These are phyloP conservation scores for Geotrichum australiense DNA, from an alignment of 1,139 yeast species.

Conservation along the genomic window DNA sequence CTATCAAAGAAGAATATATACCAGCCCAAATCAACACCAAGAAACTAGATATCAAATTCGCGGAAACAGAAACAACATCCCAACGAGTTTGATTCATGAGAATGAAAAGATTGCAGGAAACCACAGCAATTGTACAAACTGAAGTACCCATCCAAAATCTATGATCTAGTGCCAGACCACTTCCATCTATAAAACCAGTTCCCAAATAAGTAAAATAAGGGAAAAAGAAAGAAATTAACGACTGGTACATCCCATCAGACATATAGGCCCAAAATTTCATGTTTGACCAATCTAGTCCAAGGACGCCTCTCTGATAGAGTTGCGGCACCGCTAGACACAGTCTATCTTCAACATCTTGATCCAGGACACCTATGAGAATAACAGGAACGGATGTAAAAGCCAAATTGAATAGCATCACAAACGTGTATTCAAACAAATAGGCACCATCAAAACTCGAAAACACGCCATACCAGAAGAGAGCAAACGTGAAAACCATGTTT, in stretches of 20 bases:
- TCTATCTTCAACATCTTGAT: slow-evolving; percentile 82
- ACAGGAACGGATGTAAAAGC: slow-evolving; percentile 95
- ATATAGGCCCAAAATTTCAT: slow-evolving; percentile 73
- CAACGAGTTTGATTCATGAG: slow-evolving; percentile 80
- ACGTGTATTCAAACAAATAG: slow-evolving; percentile 86
- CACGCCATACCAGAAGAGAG: slow-evolving; percentile 90
- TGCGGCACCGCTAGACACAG: slow-evolving; percentile 82
- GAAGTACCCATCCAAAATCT: slow-evolving; percentile 77
- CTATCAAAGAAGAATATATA: slow-evolving; percentile 62
- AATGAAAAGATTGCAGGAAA: slow-evolving; percentile 74
- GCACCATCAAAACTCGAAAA: slow-evolving; percentile 84
- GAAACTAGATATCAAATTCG: slow-evolving; percentile 58
- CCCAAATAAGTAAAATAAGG: slow-evolving; percentile 63
- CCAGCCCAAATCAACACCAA: slow-evolving; percentile 87
- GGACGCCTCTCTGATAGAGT: slow-evolving; percentile 75
- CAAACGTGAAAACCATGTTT: slow-evolving; percentile 80
- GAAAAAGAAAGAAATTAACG: slow-evolving; percentile 64
- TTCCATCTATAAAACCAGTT: slow-evolving; percentile 49
- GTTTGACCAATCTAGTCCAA: slow-evolving; percentile 75
- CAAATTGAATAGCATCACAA: slow-evolving; percentile 83
- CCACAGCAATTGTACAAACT: slow-evolving; percentile 72
- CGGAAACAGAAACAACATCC: slow-evolving; percentile 82
- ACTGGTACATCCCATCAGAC: slow-evolving; percentile 79
- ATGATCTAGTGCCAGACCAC: slow-evolving; percentile 69
- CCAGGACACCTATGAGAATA: slow-evolving; percentile 81